These are phyloP conservation scores for Ascosphaera acerosa DNA, from an alignment of 2,329 filamentous ascomycete species.

Conservation along the genomic window DNA sequence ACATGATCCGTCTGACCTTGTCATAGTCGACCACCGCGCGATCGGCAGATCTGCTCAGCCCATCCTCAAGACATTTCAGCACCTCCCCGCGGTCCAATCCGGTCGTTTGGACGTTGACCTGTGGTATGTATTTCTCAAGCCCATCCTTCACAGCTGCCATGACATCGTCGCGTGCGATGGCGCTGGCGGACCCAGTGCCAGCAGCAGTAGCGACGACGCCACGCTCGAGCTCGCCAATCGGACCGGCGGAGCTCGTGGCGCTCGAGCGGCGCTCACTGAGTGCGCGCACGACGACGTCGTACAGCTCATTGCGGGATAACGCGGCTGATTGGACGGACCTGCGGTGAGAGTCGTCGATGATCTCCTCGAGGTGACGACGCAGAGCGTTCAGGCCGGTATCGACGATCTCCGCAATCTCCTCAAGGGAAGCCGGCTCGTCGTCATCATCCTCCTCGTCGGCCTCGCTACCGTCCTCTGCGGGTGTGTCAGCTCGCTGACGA, in stretches of 20 bases:
- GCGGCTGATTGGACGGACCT: slow-evolving; percentile 38
- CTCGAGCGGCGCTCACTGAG: slow-evolving; percentile 25
- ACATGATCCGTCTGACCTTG: not conserved
- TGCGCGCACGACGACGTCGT: slow-evolving; percentile 58
- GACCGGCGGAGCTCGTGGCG: not conserved
- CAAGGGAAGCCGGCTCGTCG: slow-evolving; percentile 26
- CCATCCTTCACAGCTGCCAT: slow-evolving; percentile 69
- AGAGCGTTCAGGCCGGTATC: slow-evolving; percentile 59
- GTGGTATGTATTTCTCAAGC: slow-evolving; percentile 84
- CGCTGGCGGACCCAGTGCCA: slow-evolving; percentile 12
- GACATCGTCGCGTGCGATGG: slow-evolving; percentile 57
- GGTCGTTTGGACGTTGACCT: slow-evolving; percentile 73
- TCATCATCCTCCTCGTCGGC: slow-evolving; percentile 25
- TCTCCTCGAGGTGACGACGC: slow-evolving; percentile 56
- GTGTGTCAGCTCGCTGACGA: not conserved
- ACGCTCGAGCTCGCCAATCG: slow-evolving; percentile 1
- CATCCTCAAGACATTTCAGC: slow-evolving; percentile 62
- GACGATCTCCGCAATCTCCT: slow-evolving; percentile 53
- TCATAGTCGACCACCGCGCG: not conserved
- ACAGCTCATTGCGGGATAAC: slow-evolving; percentile 42
- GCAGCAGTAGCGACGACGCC: not conserved
- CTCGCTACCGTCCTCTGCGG: slow-evolving; percentile 24
- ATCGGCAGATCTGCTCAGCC: slow-evolving; percentile 44
- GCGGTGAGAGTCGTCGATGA: slow-evolving; percentile 49
- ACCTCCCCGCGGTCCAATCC: slow-evolving; percentile 81